Evolutionary conservation across 768 basidiomycete species (phyloP), one percentile per base, ranked within the genome.

Genomic region (Leccinum variicolor): DNA sequence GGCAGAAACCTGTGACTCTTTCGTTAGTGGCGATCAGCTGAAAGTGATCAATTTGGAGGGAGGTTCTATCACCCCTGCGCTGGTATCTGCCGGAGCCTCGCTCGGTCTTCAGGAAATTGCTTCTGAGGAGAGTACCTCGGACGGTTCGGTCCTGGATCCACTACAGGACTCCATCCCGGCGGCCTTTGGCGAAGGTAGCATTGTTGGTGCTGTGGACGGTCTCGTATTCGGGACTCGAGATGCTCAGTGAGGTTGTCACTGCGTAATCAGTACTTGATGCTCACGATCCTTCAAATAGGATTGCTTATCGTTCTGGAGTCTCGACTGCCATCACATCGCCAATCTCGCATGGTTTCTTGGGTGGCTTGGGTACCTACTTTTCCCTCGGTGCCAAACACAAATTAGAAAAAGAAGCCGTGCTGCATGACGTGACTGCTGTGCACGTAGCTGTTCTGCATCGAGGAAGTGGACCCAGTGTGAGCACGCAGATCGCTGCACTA

Each of bases 251-350:
- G 82, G 8, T 46, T 48, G 19, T 51, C 26, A 2, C 48, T 43
- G 23, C 23, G 14, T 21, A 21, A 21, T 19, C 28, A 6, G 3
- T n/a, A 31, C 15, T 31, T 8, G n/a, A 26, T 43, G 36, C 50
- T 68, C 45, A 68, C 26, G 9, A 33, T 21, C 26, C 29, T 34
- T 3, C 47, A 51, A 28, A 34, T 62, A 92, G 90, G 31, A 66
- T 89, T 41, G 89, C 92, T 0, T 89, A 91, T 65, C 83, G 83
- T 19, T 72, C 79, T 7, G 92, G 92, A 4, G 87, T 94, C 3
- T 90, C 90, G 2, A 80, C 78, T 1, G 88, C 81, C 1, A 76
- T 94, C 14, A 77, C 81, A 0, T 80, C 85, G 0, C 92, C 92
- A 0, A 66, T 72, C 6, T 77, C 82, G 3, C 19, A 50, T 7